These are phyloP conservation scores for Plicaturopsis crispa DNA, from an alignment of 768 basidiomycete species.

Conservation along the genomic window DNA sequence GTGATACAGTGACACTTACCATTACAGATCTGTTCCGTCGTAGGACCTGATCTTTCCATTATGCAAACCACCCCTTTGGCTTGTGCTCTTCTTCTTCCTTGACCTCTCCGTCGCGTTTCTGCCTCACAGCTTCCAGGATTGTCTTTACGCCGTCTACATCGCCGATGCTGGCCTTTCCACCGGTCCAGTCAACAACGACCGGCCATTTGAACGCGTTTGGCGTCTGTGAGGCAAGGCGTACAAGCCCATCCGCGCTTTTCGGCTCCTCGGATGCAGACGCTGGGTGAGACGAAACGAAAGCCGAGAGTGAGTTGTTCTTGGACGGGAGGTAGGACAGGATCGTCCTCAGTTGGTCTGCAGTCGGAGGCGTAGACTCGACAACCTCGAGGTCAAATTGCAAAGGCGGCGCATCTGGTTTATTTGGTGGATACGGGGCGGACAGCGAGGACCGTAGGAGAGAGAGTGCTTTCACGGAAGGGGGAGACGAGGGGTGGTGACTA, in stretches of 20 bases:
- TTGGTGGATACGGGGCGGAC: conserved; percentile 54
- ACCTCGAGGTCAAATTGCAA: conserved; percentile 69
- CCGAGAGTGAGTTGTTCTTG: conserved; percentile 17
- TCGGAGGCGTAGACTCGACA: conserved; percentile 57
- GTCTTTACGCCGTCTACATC: conserved; percentile 61
- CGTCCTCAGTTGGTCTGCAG: conserved; percentile 56
- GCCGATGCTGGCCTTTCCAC: conserved; percentile 57
- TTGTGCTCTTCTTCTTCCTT: conserved; percentile 34
- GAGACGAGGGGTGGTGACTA: conserved; percentile 62
- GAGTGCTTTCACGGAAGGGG: conserved; percentile 57
- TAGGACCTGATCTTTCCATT: no score
- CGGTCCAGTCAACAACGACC: conserved; percentile 71
- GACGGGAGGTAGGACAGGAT: conserved; percentile 57
- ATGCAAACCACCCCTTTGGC: conserved; percentile 53
- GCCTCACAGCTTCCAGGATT: conserved; percentile 59
- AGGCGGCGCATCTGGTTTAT: conserved; percentile 35
- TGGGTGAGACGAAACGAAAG: conserved; percentile 61
- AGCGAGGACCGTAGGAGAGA: conserved; percentile 50
- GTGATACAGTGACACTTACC: no score
- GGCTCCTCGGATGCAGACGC: conserved; percentile 30
- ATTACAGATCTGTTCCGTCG: no score
- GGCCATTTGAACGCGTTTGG: conserved; percentile 63
- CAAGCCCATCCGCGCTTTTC: conserved; percentile 37
- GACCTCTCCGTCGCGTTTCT: conserved; percentile 58
- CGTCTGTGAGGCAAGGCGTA: conserved; percentile 43